Evolutionary conservation across 2,329 filamentous ascomycete genomes (phyloP).

Genomic region (Macroventuria anomochaeta): DNA sequence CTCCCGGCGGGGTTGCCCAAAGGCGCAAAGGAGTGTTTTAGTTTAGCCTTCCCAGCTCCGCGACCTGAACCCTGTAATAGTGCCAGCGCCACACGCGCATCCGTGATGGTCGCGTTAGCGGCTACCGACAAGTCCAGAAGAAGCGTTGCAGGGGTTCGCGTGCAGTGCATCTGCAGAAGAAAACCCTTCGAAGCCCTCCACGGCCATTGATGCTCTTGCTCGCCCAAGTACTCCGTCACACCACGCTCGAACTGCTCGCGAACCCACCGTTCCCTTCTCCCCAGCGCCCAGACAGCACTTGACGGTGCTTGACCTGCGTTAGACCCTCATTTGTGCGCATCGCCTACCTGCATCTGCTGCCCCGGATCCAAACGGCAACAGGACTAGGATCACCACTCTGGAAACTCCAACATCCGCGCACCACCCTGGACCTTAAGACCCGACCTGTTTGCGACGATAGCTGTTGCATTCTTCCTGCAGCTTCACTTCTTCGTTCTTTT

Average conservation of each 20-base stretch:
- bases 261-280: constrained; percentile 16
- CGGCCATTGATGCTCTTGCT: constrained; percentile 19
- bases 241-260: constrained; percentile 10
- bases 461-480: constrained; percentile 15
- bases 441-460: constrained; percentile 11
- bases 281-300: constrained; percentile 3
- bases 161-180: constrained; percentile 19
- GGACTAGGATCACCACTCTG: constrained; percentile 24
- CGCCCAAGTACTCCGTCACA: constrained; percentile 20
- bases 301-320: constrained; percentile 23
- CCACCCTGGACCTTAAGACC: constrained; percentile 12
- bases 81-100: constrained; percentile 19
- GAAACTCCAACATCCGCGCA: constrained; percentile 20
- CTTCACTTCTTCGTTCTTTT: constrained; percentile 18
- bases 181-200: constrained; percentile 35
- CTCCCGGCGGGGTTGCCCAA: constrained; percentile 9
- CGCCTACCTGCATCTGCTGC: constrained; percentile 12
- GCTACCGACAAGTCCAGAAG: constrained; percentile 25
- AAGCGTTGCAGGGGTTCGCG: constrained; percentile 27
- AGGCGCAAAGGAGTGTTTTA: constrained; percentile 8
- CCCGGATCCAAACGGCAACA: constrained; percentile 20
- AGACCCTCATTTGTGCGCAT: constrained; percentile 26
- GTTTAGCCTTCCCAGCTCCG: constrained; percentile 18
- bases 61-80: constrained; percentile 19
- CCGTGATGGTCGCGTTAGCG: constrained; percentile 26